phyloP scores from a whole-genome alignment of 164 flowering plant species.

The Vitis amurensis region DNA sequence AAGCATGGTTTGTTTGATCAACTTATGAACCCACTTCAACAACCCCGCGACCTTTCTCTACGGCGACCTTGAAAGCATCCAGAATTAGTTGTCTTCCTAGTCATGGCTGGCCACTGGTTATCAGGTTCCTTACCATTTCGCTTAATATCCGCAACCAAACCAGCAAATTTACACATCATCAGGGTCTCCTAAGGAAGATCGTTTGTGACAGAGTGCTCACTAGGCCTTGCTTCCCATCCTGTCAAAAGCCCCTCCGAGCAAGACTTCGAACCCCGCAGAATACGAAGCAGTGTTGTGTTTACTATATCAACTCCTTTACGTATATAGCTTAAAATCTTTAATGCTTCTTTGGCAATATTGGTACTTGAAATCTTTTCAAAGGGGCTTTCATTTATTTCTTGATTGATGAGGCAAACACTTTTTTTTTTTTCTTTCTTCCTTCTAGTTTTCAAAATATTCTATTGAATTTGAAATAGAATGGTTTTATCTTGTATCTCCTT shows the following conservation, averaged over 20 bases:
- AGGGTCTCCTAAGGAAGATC: slow-evolving; percentile 41
- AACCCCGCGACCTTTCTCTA: slow-evolving; percentile 24
- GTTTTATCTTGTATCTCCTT: too few relatives aligned
- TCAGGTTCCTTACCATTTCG: slow-evolving; percentile 23
- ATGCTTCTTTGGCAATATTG: too few relatives aligned
- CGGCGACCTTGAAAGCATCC: slow-evolving; percentile 37
- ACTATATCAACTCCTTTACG: too few relatives aligned
- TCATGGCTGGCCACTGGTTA: slow-evolving; percentile 28
- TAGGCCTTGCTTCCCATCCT: slow-evolving; percentile 24
- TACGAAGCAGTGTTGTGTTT: slow-evolving; percentile 14
- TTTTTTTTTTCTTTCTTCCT: too few relatives aligned
- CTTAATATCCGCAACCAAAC: slow-evolving; percentile 22
- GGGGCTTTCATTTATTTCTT: too few relatives aligned
- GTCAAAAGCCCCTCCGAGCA: slow-evolving; percentile 23
- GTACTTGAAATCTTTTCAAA: too few relatives aligned
- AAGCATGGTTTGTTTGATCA: too few relatives aligned
- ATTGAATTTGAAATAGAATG: too few relatives aligned
- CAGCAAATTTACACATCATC: slow-evolving; percentile 39
- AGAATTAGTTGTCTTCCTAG: slow-evolving; percentile 37
- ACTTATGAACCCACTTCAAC: slow-evolving; percentile 9
- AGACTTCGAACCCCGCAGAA: slow-evolving; percentile 9
- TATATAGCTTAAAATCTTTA: too few relatives aligned
- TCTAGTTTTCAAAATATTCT: too few relatives aligned
- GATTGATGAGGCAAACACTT: too few relatives aligned
- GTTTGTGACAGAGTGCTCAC: slow-evolving; percentile 15